phyloP scores from a whole-genome alignment of 129 eudicot species.

The Logfia minima region DNA sequence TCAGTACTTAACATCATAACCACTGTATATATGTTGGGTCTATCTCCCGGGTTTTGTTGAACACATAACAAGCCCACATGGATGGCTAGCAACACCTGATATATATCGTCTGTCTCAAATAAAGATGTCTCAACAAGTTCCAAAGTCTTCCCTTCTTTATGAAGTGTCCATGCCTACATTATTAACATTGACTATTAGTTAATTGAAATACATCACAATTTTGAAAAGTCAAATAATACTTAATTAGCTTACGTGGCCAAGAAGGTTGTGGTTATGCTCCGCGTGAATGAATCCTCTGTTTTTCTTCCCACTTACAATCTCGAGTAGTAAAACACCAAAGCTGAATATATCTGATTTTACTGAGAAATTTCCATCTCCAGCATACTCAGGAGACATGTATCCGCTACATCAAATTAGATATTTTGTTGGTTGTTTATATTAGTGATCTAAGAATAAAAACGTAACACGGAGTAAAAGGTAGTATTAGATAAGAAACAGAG shows the following conservation, averaged over 20 bases:
- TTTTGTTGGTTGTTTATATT: no score
- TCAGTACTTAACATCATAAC: constrained; percentile 28
- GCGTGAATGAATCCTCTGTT: constrained; percentile 26
- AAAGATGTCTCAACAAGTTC: constrained; percentile 18
- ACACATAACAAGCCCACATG: constrained; percentile 32
- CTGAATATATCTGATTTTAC: constrained; percentile 37
- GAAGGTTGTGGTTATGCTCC: constrained; percentile 29
- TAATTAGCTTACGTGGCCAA: constrained; percentile 32
- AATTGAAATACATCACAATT: background rate
- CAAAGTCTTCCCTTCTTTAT: constrained; percentile 21
- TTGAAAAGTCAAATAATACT: background rate
- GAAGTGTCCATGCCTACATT: constrained; percentile 30
- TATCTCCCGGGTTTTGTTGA: constrained; percentile 29
- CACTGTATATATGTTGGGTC: constrained; percentile 26
- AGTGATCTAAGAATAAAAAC: no score
- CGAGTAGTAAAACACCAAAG: constrained; percentile 36
- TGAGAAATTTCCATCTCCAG: constrained; percentile 29
- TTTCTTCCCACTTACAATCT: constrained; percentile 37
- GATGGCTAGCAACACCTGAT: constrained; percentile 9
- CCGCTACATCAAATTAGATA: background rate
- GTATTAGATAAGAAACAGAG: no score
- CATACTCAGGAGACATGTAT: constrained; percentile 14
- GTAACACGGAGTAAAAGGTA: no score
- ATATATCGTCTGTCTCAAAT: background rate
- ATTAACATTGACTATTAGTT: background rate